phyloP scores from a whole-genome alignment of 2,329 filamentous ascomycete genomes.

The Hypomyces rosellus region DNA sequence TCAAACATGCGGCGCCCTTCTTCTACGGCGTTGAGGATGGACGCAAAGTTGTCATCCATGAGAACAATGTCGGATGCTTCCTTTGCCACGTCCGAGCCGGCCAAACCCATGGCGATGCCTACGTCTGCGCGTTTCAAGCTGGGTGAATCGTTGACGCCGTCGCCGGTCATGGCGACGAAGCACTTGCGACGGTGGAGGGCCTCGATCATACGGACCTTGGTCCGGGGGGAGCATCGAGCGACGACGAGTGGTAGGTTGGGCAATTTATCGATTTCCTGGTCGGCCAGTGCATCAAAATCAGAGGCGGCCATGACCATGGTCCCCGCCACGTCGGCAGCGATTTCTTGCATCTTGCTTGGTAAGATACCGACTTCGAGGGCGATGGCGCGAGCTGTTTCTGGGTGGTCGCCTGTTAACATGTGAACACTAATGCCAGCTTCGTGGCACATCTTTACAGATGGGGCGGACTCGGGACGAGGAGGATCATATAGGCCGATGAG shows the following conservation, averaged over 20 bases:
- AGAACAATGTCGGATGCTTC: constrained; percentile 62
- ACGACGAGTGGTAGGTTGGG: constrained; percentile 61
- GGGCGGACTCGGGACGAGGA: constrained; percentile 59
- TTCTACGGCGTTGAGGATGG: constrained; percentile 64
- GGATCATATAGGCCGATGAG: constrained; percentile 69
- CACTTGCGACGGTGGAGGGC: constrained; percentile 58
- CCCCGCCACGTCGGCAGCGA: constrained; percentile 48
- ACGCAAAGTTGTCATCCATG: constrained; percentile 67
- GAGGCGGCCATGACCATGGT: constrained; percentile 60
- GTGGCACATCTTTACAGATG: constrained; percentile 51
- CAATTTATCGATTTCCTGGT: constrained; percentile 57
- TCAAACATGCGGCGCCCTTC: constrained; percentile 66
- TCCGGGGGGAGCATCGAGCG: constrained; percentile 62
- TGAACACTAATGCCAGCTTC: constrained; percentile 58
- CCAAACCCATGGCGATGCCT: constrained; percentile 64
- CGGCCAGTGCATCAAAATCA: constrained; percentile 61
- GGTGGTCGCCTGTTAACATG: constrained; percentile 66
- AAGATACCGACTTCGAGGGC: constrained; percentile 59
- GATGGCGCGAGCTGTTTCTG: constrained; percentile 58
- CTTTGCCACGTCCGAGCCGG: constrained; percentile 65
- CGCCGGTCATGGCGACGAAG: constrained; percentile 68
- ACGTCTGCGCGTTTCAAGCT: constrained; percentile 63
- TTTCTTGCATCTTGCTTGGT: constrained; percentile 40
- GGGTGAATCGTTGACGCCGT: constrained; percentile 65
- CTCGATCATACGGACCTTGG: constrained; percentile 71